Evolutionary conservation across 2,329 filamentous ascomycete genomes (phyloP), one percentile per base, ranked within the genome.

Genomic region (Claviceps sp.): DNA sequence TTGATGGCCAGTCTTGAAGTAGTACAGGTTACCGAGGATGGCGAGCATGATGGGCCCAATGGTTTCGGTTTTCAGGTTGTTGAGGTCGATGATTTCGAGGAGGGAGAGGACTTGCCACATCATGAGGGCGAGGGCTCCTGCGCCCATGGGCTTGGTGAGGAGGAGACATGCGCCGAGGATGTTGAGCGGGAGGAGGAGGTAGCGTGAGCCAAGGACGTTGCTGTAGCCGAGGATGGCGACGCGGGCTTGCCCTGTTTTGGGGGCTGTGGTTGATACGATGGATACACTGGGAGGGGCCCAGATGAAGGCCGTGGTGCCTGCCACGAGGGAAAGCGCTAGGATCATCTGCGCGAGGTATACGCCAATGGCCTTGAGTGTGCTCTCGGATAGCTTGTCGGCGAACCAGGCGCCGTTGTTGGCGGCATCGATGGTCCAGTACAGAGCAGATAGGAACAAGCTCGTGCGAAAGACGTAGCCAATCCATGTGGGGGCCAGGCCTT

Each of bases 1-100:
- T 69, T 97, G 91, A 67, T 98, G 93, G 55, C 93, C 93, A 0
- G 93, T 98, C 65, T 95, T 96, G 80, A 98, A 98, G 73, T 84
- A 98, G 72, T 96, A 84, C 68, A 91, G 95, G 61, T 86, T 88
- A 54, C 90, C 93, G 1, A 98, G 79, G n/a, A 97, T 71, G 11
- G 83, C 91, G 26, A 97, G 78, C 56, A 94, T 76, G 41, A 93
- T 73, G 20, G 93, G 90, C 0, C 89, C 91, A 60, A 97, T 85
- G 6, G 88, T 76, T 45, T 82, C 82, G 48, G 78, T 73, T 16
- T 83, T 80, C 41, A 85, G 65, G 55, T 69, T 65, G 62, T 80
- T 77, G 58, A 81, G 70, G 63, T 85, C 79, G 47, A 84, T 64
- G 56, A 85, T 72, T 64, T 85, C 79, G 55, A 77, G 65, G n/a